Base-by-base conservation (phyloP, 1,284 basidiomycete species). In the Ustilago loliicola region DNA sequence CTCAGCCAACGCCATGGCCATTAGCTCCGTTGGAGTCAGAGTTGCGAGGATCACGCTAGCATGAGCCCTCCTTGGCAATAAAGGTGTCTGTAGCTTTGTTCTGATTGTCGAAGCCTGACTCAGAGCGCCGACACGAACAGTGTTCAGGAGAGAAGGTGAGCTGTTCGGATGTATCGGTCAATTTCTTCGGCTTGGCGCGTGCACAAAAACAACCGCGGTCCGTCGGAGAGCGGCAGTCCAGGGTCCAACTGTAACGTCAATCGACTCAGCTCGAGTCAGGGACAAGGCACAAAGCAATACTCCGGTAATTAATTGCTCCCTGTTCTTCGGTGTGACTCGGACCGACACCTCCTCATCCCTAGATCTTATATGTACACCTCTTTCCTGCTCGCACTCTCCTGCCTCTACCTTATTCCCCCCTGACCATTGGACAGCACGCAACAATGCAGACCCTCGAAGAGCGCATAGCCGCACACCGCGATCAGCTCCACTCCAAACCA, bases 381-480 rank as follows among this genome's bases (percentile, higher is more conserved):
- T 53, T 8, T 17, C 8, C 19, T 17, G 21, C 23, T 11, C 25
- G 32, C 52, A 45, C 25, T 40, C n/a, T 25, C 23, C 48, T 29
- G 21, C 34, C 27, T 13, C 19, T 3, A 11, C 10, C 6, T 21
- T n/a, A n/a, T n/a, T n/a, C n/a, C n/a, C 27, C 45, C 36, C n/a
- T 45, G 42, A n/a, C 13, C 36, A n/a, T 8, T n/a, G 25, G 27
- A 25, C 13, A n/a, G 7, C n/a, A 11, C 21, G 30, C 42, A 19
- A 59, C 27, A 19, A 21, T 57, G 34, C 45, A n/a, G 1, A 51
- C 57, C 5, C 66, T 73, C 13, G 66, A 69, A 8, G 21, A 61
- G 23, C 66, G 66, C 19, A 52, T 74, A 19, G 55, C 52, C 17
- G 54, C 58, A 9, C 72, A 66, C 34, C 62, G 62, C 4, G 11